These are phyloP conservation scores for Penicillium egyptiacum DNA, from an alignment of 495 filamentous ascomycete species.

Conservation along the genomic window DNA sequence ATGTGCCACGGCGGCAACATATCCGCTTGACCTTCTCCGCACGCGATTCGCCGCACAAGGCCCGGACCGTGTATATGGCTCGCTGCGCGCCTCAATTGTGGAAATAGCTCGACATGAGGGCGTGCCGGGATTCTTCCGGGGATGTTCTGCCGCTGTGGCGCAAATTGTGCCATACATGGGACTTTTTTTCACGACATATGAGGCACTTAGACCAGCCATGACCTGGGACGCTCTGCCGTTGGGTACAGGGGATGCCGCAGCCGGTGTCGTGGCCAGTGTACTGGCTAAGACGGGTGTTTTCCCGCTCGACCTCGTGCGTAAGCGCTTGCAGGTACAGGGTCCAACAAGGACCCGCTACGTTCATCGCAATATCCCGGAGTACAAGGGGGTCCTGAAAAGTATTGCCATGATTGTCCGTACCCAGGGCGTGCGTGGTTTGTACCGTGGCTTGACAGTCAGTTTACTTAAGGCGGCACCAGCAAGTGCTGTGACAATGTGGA, in stretches of 20 bases:
- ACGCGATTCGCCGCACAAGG: slow-evolving; percentile 96
- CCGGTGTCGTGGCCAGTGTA: slow-evolving; percentile 75
- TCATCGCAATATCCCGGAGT: slow-evolving; percentile 85
- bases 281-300: slow-evolving; percentile 87
- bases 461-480: slow-evolving; percentile 92
- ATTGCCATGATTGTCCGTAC: slow-evolving; percentile 62
- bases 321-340: slow-evolving; percentile 93
- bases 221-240: slow-evolving; percentile 60
- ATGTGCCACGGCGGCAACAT: slow-evolving; percentile 77
- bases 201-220: slow-evolving; percentile 59
- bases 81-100: slow-evolving; percentile 60
- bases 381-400: slow-evolving; percentile 64
- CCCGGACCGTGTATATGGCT: slow-evolving; percentile 73
- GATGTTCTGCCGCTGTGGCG: slow-evolving; percentile 71
- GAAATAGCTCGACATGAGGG: slow-evolving; percentile 81
- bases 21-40: slow-evolving; percentile 89
- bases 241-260: slow-evolving; percentile 75
- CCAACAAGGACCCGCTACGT: slow-evolving; percentile 76
- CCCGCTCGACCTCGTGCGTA: slow-evolving; percentile 90
- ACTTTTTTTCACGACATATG: slow-evolving; percentile 88
- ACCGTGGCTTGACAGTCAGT: slow-evolving; percentile 83
- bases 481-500: slow-evolving; percentile 98
- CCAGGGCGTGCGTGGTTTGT: slow-evolving; percentile 81
- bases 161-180: slow-evolving; percentile 98
- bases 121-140: slow-evolving; percentile 76